Conservation (phyloP, 805 yeast genomes). For the Scheffersomyces amazonensis region DNA sequence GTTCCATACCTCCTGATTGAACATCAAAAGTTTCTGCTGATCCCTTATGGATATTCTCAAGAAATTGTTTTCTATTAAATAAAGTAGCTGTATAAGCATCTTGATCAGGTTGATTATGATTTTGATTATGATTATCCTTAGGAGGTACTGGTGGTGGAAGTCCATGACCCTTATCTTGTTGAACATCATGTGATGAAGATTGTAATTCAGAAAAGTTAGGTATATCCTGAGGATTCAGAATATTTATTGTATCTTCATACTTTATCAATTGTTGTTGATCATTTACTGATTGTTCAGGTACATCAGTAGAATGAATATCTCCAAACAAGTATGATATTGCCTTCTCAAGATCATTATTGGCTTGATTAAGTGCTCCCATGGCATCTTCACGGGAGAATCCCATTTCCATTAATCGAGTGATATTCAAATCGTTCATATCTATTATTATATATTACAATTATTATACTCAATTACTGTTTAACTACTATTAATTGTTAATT, state of each 20-base stretch:
- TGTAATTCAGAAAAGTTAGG: slow-evolving; percentile 16
- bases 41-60: not conserved
- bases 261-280: slow-evolving; percentile 3
- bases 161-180: not conserved
- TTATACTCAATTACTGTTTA: too few relatives aligned
- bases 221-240: slow-evolving; percentile 28
- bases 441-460: too few relatives aligned
- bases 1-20: not conserved
- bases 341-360: slow-evolving; percentile 21
- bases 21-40: not conserved
- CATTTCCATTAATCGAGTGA: slow-evolving; percentile 30
- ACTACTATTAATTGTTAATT: too few relatives aligned
- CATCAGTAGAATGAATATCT: slow-evolving; percentile 13
- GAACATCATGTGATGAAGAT: not conserved
- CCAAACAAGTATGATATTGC: slow-evolving; percentile 35
- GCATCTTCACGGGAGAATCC: slow-evolving; percentile 39
- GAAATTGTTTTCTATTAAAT: not conserved
- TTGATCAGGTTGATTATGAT: too few relatives aligned
- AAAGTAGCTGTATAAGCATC: not conserved
- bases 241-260: slow-evolving; percentile 19
- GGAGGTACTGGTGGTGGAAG: not conserved
- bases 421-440: slow-evolving; percentile 13
- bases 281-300: not conserved
- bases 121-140: not conserved
- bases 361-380: slow-evolving; percentile 29